Conservation (phyloP, 352 stramenopile genomes). For the Pythium oligandrum region DNA sequence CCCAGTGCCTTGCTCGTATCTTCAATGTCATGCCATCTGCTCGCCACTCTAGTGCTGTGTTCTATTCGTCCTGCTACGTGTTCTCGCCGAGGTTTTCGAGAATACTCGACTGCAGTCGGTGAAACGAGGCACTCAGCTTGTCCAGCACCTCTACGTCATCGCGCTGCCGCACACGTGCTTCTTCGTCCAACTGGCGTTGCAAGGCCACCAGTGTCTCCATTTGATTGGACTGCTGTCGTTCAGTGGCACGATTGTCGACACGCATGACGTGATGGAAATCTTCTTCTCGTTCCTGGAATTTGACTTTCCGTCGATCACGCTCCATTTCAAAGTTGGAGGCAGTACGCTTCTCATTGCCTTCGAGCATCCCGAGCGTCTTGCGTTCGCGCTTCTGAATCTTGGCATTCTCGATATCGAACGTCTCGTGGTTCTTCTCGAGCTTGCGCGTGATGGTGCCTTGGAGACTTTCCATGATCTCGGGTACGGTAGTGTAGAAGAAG, state of each 20-base stretch:
- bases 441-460: conserved; percentile 85
- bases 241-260: conserved; percentile 51
- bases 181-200: conserved; percentile 41
- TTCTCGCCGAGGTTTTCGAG: conserved; percentile 73
- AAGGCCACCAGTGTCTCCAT: conserved; percentile 51
- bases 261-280: conserved; percentile 64
- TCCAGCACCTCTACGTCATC: conserved; percentile 82
- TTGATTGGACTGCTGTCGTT: conserved; percentile 38
- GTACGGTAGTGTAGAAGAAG: conserved; percentile 85
- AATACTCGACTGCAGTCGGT: conserved; percentile 73
- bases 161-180: conserved; percentile 40
- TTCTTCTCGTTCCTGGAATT: conserved; percentile 61
- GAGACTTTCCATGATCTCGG: conserved; percentile 83
- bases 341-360: conserved; percentile 58
- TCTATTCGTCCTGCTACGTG: no score
- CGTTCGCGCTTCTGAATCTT: conserved; percentile 90
- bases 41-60: no score
- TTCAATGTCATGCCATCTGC: no score
- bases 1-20: conserved; percentile 7
- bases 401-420: conserved; percentile 91
- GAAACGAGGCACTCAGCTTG: conserved; percentile 71
- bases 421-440: conserved; percentile 88
- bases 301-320: conserved; percentile 40
- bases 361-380: conserved; percentile 75
- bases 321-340: conserved; percentile 67